phyloP scores from a whole-genome alignment of 805 yeast species.

The Myxozyma mucilagina region DNA sequence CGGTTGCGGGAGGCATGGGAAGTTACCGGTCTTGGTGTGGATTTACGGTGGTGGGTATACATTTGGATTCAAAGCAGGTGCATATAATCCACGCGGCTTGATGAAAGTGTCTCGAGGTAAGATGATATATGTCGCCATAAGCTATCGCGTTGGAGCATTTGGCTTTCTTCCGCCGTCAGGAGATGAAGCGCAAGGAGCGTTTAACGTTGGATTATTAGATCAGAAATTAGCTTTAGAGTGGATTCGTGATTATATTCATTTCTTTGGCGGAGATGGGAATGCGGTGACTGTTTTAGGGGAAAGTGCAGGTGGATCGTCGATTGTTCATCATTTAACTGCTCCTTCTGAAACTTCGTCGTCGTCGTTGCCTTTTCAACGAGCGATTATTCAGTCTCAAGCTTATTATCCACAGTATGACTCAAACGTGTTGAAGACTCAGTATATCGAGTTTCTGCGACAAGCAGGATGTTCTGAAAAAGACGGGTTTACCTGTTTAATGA shows the following conservation, averaged over 20 bases:
- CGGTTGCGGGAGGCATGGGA: conserved; percentile 5
- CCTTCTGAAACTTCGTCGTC: conserved; percentile 10
- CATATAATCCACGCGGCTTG: conserved; percentile 17
- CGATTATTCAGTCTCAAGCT: conserved; percentile 27
- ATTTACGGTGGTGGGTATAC: conserved; percentile 14
- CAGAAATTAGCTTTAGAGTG: conserved; percentile 42
- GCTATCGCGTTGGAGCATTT: conserved; percentile 46
- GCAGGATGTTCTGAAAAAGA: neutral
- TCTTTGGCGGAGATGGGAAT: conserved; percentile 48
- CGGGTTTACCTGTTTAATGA: conserved; percentile 8
- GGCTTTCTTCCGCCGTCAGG: conserved; percentile 44
- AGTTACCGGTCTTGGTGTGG: conserved; percentile 9
- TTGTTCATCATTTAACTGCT: conserved; percentile 37
- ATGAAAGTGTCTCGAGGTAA: conserved; percentile 10
- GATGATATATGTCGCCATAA: conserved; percentile 44
- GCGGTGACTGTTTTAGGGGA: conserved; percentile 47
- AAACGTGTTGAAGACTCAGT: conserved; percentile 9
- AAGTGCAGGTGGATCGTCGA: conserved; percentile 46
- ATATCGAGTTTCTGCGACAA: neutral
- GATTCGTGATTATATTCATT: conserved; percentile 43
- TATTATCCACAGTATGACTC: conserved; percentile 20
- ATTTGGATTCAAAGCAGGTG: conserved; percentile 20
- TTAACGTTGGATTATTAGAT: conserved; percentile 49
- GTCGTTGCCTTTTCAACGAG: conserved; percentile 22
- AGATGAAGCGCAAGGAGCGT: conserved; percentile 11